These are phyloP conservation scores for Russula compacta DNA, from an alignment of 768 basidiomycete genomes.

Conservation along the genomic window DNA sequence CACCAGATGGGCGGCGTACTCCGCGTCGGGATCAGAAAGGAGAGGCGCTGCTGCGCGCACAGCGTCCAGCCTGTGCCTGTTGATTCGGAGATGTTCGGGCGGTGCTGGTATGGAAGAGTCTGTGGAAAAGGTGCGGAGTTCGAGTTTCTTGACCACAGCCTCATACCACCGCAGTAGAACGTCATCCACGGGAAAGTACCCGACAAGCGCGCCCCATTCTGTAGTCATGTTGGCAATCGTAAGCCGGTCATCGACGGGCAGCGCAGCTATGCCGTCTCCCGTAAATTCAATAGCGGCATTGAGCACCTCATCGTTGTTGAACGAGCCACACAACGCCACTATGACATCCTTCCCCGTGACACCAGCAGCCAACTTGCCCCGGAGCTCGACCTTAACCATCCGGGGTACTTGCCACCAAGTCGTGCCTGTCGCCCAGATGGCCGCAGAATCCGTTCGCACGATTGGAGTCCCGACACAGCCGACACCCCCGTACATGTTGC, in stretches of 20 bases:
- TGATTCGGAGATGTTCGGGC: slow-evolving; percentile 81
- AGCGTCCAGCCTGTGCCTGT: slow-evolving; percentile 55
- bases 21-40: slow-evolving; percentile 64
- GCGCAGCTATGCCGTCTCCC: slow-evolving; percentile 71
- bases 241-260: slow-evolving; percentile 85
- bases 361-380: slow-evolving; percentile 71
- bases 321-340: slow-evolving; percentile 89
- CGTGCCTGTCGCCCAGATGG: slow-evolving; percentile 94
- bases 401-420: slow-evolving; percentile 99
- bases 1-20: slow-evolving; percentile 80
- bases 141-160: slow-evolving; percentile 55
- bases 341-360: slow-evolving; percentile 99
- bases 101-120: slow-evolving; percentile 52
- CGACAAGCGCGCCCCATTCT: slow-evolving; percentile 97
- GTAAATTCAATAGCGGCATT: slow-evolving; percentile 96
- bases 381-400: slow-evolving; percentile 90
- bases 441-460: slow-evolving; percentile 90
- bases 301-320: slow-evolving; percentile 93
- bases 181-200: slow-evolving; percentile 88
- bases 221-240: slow-evolving; percentile 99
- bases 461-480: slow-evolving; percentile 97
- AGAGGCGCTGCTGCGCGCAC: slow-evolving; percentile 45
- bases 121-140: slow-evolving; percentile 63
- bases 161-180: slow-evolving; percentile 85
- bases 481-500: slow-evolving; percentile 98